Evolutionary conservation across 164 flowering plant species (phyloP), one percentile per base, ranked within the genome.

Genomic region (Cinnamomum chago): DNA sequence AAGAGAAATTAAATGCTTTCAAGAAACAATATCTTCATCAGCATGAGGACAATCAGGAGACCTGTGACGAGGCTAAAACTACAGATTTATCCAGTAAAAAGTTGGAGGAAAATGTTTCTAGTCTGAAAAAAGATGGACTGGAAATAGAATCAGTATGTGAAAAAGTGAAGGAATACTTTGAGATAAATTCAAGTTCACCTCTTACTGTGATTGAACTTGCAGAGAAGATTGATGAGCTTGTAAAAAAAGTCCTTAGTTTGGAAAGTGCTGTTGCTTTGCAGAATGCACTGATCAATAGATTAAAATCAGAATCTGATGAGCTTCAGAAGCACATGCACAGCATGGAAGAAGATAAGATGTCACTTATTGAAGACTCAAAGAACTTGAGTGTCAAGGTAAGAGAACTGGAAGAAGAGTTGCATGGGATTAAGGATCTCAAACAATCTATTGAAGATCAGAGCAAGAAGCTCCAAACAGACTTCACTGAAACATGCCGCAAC

Each of bases 171-270:
- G 83, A 81, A 40, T 73, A 84, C 18, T 76, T 81, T 20, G 81
- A 83, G 84, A 79, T 58, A 3, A 80, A 76, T 10, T 67, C 81
- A 0, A 75, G 65, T 25, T n/a, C 76, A 47, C 78, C 83, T 71
- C 80, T 87, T 2, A 83, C 81, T 6, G 88, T 87, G 79, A 68
- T 88, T 71, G 90, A 91, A 62, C 77, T 93, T 83, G 94, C 88
- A 20, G 95, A 93, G 76, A 90, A 85, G 83, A 88, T 95, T 62
- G 96, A 95, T 77, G 90, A 90, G 75, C 91, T 93, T 52, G 98
- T 92, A 52, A 84, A 83, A 52, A 90, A 88, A 81, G 96, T 95
- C 65, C 76, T 90, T 33, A 76, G 76, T 79, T 80, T 95, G 51
- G 94, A 89, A 75, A 80, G 81, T 68, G 76, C 87, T 22, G 84